Percentiles rank a stretch among this genome's conserved stretches.
phyloP scores from a whole-genome alignment of 2,329 filamentous ascomycete genomes.

The Leptographium lundbergii region DNA sequence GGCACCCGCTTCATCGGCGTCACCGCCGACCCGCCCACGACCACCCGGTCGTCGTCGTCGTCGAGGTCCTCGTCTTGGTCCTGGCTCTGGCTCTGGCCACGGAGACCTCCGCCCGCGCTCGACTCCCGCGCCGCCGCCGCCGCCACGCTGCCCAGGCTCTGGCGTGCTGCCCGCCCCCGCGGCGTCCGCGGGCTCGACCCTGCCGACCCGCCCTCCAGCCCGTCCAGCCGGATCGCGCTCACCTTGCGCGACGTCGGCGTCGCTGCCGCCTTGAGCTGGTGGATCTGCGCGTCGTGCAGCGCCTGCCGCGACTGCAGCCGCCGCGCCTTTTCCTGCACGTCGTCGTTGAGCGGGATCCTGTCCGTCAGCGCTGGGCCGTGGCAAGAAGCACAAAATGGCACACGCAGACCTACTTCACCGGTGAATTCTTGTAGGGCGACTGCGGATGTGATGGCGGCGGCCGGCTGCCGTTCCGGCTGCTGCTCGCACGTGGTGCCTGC shows the following conservation, averaged over 20 bases:
- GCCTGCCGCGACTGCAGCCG: constrained; percentile 80
- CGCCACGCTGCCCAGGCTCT: constrained; percentile 15
- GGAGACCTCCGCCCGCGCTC: no score
- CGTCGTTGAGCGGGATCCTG: constrained; percentile 93
- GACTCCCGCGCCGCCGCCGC: not conserved
- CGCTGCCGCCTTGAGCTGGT: constrained; percentile 72
- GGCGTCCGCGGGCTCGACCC: constrained; percentile 36
- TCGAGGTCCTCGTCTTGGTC: constrained; percentile 15
- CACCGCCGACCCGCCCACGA: constrained; percentile 48
- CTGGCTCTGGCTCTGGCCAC: not conserved
- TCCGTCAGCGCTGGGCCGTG: not conserved
- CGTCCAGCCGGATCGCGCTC: constrained; percentile 40
- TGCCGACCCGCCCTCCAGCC: constrained; percentile 40
- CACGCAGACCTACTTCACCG: constrained; percentile 35
- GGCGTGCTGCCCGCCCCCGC: constrained; percentile 11
- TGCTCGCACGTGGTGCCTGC: constrained; percentile 38
- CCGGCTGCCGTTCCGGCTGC: constrained; percentile 22
- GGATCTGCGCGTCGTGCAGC: constrained; percentile 80
- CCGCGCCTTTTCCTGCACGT: constrained; percentile 80
- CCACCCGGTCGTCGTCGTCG: constrained; percentile 46
- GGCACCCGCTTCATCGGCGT: constrained; percentile 95
- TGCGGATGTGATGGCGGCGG: constrained; percentile 27
- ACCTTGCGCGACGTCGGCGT: constrained; percentile 57
- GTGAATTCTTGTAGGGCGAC: constrained; percentile 46
- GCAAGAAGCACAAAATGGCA: no score